phyloP scores from a whole-genome alignment of 176 grass and related monocot genomes.

The Lolium perenne region DNA sequence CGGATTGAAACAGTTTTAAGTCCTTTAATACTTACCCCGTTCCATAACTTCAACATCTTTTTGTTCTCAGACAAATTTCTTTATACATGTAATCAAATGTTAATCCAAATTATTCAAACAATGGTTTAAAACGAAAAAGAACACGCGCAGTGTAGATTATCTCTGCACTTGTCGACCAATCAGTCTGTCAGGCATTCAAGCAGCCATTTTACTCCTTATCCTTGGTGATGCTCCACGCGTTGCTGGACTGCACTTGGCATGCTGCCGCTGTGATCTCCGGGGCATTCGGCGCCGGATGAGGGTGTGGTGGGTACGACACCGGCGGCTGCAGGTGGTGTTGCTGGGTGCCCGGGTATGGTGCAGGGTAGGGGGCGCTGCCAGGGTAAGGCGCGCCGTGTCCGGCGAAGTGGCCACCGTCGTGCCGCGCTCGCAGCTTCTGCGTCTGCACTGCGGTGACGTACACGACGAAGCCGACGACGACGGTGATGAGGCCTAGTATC shows the following conservation, averaged over 20 bases:
- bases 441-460: slow-evolving; percentile 71
- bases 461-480: slow-evolving; percentile 76
- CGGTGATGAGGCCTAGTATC: slow-evolving; percentile 80
- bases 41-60: neutral
- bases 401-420: slow-evolving; percentile 43
- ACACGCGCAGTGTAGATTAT: neutral
- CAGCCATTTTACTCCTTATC: slow-evolving; percentile 48
- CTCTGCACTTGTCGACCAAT: neutral
- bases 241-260: slow-evolving; percentile 33
- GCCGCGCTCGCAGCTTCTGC: slow-evolving; percentile 44
- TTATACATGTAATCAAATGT: neutral
- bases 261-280: slow-evolving; percentile 21
- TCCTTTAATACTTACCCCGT: neutral
- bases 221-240: slow-evolving; percentile 42
- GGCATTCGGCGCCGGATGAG: slow-evolving; percentile 33
- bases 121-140: neutral
- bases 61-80: neutral
- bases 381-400: slow-evolving; percentile 28
- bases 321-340: slow-evolving; percentile 17
- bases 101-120: neutral
- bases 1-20: neutral
- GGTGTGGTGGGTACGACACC: neutral
- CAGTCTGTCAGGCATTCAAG: neutral
- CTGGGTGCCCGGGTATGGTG: slow-evolving; percentile 1
- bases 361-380: neutral